Evolutionary conservation across 2,329 filamentous ascomycete genomes (phyloP).

Genomic region (Myotisia sp.): DNA sequence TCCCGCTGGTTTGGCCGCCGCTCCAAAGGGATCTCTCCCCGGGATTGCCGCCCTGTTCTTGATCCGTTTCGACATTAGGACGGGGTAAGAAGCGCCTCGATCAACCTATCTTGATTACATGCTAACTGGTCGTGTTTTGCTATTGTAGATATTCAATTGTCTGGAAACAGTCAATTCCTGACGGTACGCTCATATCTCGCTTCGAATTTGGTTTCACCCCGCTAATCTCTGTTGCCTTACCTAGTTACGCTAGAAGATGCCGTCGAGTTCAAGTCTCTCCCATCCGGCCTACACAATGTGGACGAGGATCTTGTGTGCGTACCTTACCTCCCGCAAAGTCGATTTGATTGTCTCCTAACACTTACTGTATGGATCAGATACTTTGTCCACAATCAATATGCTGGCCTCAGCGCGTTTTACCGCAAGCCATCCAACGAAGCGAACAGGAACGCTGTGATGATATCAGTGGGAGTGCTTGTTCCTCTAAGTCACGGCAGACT

Average conservation of each 20-base stretch:
- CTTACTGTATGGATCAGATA: slow-evolving; percentile 47
- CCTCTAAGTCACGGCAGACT: slow-evolving; percentile 72
- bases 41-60: slow-evolving; percentile 66
- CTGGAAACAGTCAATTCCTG: slow-evolving; percentile 63
- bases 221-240: slow-evolving; percentile 3
- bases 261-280: slow-evolving; percentile 92
- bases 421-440: slow-evolving; percentile 66
- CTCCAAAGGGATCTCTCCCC: slow-evolving; percentile 27
- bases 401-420: slow-evolving; percentile 82
- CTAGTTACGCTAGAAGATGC: slow-evolving; percentile 58
- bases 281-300: slow-evolving; percentile 82
- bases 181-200: slow-evolving; percentile 36
- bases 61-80: slow-evolving; percentile 83
- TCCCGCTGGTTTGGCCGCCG: slow-evolving; percentile 22
- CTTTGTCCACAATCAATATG: slow-evolving; percentile 74
- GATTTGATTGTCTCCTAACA: background rate
- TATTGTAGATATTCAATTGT: slow-evolving; percentile 57
- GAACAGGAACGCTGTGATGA: slow-evolving; percentile 78
- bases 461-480: slow-evolving; percentile 79
- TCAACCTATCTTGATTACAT: background rate
- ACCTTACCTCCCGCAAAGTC: background rate
- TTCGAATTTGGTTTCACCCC: background rate
- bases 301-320: slow-evolving; percentile 60
- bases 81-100: slow-evolving; percentile 47
- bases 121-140: slow-evolving; percentile 4